Base-by-base conservation (phyloP, 352 stramenopile genomes). In the Pythium apleroticum region DNA sequence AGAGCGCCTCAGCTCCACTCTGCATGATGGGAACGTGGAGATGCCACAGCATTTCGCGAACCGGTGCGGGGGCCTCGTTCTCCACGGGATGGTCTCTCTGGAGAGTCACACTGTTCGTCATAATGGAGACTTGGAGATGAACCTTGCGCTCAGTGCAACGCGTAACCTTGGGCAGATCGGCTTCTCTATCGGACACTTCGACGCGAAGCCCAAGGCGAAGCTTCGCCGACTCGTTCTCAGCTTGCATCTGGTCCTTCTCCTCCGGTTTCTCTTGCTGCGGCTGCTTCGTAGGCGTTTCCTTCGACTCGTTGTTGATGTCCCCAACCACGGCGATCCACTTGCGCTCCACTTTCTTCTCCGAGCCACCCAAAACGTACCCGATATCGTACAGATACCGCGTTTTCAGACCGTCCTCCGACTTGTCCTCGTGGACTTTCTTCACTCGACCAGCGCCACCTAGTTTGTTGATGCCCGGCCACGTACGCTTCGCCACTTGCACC, bases 401-500 rank as follows among this genome's bases (percentile, higher is more conserved):
- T 56, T 69, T 72, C 8, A 17, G 11, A 2, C 61, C 68, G 15
- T 76, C 73, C 2, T 69, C 57, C 1, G 74, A 60, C 0, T 20
- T 74, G 43, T 75, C 63, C 52, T 87, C 71, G 60, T 88, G 80
- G 41, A 86, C 76, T 68, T 80, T 83, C 11, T 75, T 76, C 35
- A 95, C 76, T 31, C 87, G 81, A 31, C 81, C 87, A 10, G 83
- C 79, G 17, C 87, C 87, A 14, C 87, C 87, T 6, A 93, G 76
- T 60, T 93, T 95, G 65, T 95, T 95, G 70, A 95, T 95, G 3
- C 87, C 87, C 31, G 87, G 83, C 87, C 87, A 95, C 14, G 84
- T 95, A 11, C 86, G 83, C 63, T 90, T 92, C 0, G 78, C 84
- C 2, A 95, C 86, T 15, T 76, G 84, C 8, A 93, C 84, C 22